Percentiles rank a stretch among this genome's conserved stretches.
Evolutionary conservation across 768 basidiomycete genomes (phyloP).

Genomic region (Tylopilus felleus): DNA sequence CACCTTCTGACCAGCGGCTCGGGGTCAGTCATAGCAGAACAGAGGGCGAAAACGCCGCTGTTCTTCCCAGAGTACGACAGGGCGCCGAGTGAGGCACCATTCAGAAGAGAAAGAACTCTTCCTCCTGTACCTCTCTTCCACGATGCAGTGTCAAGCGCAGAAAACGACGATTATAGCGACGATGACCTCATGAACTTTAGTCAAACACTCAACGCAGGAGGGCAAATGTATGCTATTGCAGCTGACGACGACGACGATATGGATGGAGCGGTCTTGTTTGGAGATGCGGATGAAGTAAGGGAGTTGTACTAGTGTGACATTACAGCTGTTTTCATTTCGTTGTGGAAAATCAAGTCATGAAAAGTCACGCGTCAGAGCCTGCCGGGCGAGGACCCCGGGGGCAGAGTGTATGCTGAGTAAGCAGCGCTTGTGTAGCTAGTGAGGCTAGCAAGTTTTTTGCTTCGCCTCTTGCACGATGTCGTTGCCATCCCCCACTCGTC

Average conservation of each 20-base stretch:
- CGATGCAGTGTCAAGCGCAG: conserved; percentile 31
- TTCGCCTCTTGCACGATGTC: too few species aligned
- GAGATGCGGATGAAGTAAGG: conserved; percentile 76
- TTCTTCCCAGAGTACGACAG: conserved; percentile 67
- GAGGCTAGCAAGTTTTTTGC: too few species aligned
- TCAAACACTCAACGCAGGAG: conserved; percentile 59
- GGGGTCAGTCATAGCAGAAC: conserved; percentile 17
- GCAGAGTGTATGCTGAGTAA: too few species aligned
- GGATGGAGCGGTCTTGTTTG: conserved; percentile 70
- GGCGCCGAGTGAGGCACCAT: conserved; percentile 38
- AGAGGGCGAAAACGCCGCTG: conserved; percentile 57
- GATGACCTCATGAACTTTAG: conserved; percentile 73
- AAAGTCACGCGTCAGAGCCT: too few species aligned
- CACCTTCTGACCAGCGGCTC: conserved; percentile 17
- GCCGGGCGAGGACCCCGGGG: too few species aligned
- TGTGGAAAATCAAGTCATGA: too few species aligned
- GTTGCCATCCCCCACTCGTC: too few species aligned
- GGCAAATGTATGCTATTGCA: conserved; percentile 54
- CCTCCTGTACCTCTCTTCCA: conserved; percentile 45
- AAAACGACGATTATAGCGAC: conserved; percentile 35
- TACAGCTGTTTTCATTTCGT: too few species aligned
- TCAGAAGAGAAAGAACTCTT: conserved; percentile 22
- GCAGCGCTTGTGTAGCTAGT: too few species aligned
- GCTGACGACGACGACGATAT: conserved; percentile 74
- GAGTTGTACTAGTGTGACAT: conserved; percentile 43